These are phyloP conservation scores for Pseudopediastrum boryanum DNA, from an alignment of 139 green algal genomes.

Conservation along the genomic window DNA sequence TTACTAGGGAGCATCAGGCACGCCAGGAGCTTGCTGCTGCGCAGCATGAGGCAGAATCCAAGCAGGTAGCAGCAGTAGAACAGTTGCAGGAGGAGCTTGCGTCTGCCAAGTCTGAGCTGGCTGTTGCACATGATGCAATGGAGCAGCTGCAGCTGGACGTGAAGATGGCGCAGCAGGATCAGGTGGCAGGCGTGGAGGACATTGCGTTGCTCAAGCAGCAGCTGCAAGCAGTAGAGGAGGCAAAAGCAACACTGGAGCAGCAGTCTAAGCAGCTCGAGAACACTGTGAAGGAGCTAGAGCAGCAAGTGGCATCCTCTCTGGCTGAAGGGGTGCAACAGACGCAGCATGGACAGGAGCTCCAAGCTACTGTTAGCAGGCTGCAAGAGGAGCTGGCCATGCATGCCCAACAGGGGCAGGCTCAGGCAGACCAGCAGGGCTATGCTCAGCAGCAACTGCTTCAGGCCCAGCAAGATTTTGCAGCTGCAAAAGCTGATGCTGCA, in stretches of 20 bases:
- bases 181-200: background rate
- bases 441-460: background rate
- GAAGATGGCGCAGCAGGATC: conserved; percentile 18
- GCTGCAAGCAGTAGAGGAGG: conserved; percentile 10
- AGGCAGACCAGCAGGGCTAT: background rate
- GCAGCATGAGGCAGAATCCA: background rate
- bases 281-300: background rate
- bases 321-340: background rate
- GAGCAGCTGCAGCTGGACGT: conserved; percentile 37
- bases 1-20: background rate
- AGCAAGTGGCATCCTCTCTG: background rate
- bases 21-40: background rate
- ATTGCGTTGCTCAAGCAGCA: conserved; percentile 17
- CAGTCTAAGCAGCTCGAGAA: background rate
- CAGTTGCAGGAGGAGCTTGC: background rate
- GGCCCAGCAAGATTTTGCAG: background rate
- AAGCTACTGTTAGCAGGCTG: no score
- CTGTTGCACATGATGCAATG: background rate
- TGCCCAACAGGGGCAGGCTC: background rate
- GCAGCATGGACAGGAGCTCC: no score
- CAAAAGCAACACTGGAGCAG: background rate
- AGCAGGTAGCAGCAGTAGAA: conserved; percentile 13
- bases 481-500: background rate
- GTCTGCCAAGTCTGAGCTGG: background rate
- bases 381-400: no score